A percentile compares a stretch with the other conserved stretches of the same genome.
These are phyloP conservation scores for Artomyces pyxidatus DNA, from an alignment of 768 basidiomycete species.

Conservation along the genomic window DNA sequence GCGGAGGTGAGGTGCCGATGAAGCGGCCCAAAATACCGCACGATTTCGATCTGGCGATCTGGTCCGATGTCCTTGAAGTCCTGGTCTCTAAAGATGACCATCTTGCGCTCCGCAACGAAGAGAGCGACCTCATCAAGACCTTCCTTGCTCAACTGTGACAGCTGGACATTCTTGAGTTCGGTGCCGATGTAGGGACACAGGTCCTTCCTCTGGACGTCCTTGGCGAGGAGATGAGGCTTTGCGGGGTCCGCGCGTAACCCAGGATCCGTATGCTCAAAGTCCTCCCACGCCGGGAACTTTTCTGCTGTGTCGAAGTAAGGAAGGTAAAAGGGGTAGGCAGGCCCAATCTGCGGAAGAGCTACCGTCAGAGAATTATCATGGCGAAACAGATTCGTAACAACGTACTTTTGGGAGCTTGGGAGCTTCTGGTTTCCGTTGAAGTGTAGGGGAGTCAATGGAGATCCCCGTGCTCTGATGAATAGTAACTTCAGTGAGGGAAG, in stretches of 20 bases:
- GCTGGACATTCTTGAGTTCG: slow-evolving; percentile 41
- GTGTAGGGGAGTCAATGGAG: not conserved
- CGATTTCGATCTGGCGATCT: slow-evolving; percentile 45
- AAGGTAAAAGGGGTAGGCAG: slow-evolving; percentile 1
- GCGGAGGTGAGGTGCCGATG: slow-evolving; percentile 32
- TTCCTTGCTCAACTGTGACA: slow-evolving; percentile 42
- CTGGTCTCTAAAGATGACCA: slow-evolving; percentile 50
- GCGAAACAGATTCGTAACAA: not conserved
- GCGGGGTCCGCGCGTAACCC: slow-evolving; percentile 40
- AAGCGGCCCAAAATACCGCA: slow-evolving; percentile 24
- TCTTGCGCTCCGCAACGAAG: slow-evolving; percentile 43
- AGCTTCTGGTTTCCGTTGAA: not conserved
- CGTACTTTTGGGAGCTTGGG: not conserved
- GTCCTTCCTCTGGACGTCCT: slow-evolving; percentile 30
- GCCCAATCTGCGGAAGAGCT: slow-evolving; percentile 16
- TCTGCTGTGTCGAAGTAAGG: not conserved
- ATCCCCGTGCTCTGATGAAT: not conserved
- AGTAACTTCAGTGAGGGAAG: not conserved
- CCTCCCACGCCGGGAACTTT: not conserved
- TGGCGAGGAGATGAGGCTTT: slow-evolving; percentile 41
- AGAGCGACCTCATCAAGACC: slow-evolving; percentile 32
- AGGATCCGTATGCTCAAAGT: slow-evolving; percentile 35
- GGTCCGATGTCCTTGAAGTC: slow-evolving; percentile 52
- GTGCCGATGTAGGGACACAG: slow-evolving; percentile 47
- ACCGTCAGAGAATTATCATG: not conserved